Conservation (phyloP, 2,329 filamentous ascomycete genomes). For the Malbranchea cinnamomea region DNA sequence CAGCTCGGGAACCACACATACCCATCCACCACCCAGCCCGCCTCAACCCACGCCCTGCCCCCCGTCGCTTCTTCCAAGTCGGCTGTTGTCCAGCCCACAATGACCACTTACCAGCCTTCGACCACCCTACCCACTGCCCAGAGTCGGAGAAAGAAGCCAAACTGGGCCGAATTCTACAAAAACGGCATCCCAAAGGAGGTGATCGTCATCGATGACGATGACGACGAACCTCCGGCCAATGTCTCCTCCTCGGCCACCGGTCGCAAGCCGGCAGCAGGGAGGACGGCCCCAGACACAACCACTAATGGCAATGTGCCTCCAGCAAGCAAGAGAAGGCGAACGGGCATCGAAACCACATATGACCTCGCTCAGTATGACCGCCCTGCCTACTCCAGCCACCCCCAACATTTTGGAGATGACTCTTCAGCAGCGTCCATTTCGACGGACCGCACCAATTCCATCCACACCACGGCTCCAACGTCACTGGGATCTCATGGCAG, state of each 20-base stretch:
- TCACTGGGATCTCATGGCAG: conserved; percentile 57
- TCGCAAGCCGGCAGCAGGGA: conserved; percentile 13
- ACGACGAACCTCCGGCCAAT: conserved; percentile 35
- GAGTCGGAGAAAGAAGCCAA: conserved; percentile 30
- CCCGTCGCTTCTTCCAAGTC: conserved; percentile 5
- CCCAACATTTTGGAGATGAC: conserved; percentile 51
- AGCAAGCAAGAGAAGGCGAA: conserved; percentile 58
- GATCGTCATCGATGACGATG: conserved; percentile 56
- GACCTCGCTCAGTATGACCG: conserved; percentile 59
- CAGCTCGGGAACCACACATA: conserved; percentile 31
- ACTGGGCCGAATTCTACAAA: conserved; percentile 70
- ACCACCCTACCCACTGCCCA: conserved; percentile 10
- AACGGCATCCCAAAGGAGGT: conserved; percentile 74
- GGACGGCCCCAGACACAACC: conserved; percentile 11
- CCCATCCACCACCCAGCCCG: conserved; percentile 19
- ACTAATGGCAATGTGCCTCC: conserved; percentile 22
- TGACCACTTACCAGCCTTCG: conserved; percentile 7
- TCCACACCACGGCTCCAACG: conserved; percentile 79
- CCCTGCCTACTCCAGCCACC: conserved; percentile 57
- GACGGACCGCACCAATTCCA: conserved; percentile 68
- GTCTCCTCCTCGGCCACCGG: conserved; percentile 21
- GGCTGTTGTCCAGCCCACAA: conserved; percentile 3
- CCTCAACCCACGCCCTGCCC: conserved; percentile 8
- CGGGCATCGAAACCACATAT: conserved; percentile 43
- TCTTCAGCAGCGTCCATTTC: conserved; percentile 59